Percentiles rank a stretch among this genome's conserved stretches.
These are phyloP conservation scores for Fusarium citri DNA, from an alignment of 2,329 filamentous ascomycete genomes.

Conservation along the genomic window DNA sequence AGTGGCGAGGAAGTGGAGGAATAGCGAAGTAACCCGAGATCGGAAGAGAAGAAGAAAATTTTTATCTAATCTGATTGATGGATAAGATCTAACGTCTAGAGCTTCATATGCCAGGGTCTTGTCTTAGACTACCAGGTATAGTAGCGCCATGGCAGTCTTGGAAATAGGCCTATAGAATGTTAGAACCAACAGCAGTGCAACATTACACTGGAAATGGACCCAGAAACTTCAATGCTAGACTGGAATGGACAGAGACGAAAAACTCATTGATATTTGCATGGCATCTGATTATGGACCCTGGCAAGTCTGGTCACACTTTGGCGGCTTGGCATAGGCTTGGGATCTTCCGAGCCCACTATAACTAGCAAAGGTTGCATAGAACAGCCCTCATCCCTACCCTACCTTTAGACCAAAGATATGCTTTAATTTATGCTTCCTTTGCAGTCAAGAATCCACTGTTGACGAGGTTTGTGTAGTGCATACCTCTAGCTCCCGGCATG, in stretches of 20 bases:
- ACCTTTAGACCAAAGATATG: not conserved
- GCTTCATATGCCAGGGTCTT: conserved; percentile 6
- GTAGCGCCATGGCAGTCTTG: not conserved
- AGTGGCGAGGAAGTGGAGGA: conserved; percentile 31
- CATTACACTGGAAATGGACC: not conserved
- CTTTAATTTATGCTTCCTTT: not conserved
- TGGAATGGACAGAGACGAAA: not conserved
- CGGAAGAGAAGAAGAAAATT: conserved; percentile 28
- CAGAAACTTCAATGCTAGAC: not conserved
- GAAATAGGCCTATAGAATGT: not conserved
- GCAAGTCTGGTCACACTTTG: conserved; percentile 12
- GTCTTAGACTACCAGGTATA: not conserved
- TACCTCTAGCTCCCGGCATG: not conserved
- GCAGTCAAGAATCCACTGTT: not conserved
- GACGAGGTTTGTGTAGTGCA: not conserved
- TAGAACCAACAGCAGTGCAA: conserved; percentile 4
- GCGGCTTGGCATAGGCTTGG: conserved; percentile 23
- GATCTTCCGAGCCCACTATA: conserved; percentile 25
- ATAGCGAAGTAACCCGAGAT: conserved; percentile 24
- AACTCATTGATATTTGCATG: not conserved
- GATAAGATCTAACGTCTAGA: conserved; percentile 35
- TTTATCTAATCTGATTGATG: conserved; percentile 44
- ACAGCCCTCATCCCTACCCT: conserved; percentile 4
- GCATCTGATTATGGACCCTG: conserved; percentile 2
- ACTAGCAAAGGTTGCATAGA: conserved; percentile 6